Percentiles rank a stretch among this genome's conserved stretches.
Conservation (phyloP, 805 yeast species). For the Grigorovia yakushimaensis region DNA sequence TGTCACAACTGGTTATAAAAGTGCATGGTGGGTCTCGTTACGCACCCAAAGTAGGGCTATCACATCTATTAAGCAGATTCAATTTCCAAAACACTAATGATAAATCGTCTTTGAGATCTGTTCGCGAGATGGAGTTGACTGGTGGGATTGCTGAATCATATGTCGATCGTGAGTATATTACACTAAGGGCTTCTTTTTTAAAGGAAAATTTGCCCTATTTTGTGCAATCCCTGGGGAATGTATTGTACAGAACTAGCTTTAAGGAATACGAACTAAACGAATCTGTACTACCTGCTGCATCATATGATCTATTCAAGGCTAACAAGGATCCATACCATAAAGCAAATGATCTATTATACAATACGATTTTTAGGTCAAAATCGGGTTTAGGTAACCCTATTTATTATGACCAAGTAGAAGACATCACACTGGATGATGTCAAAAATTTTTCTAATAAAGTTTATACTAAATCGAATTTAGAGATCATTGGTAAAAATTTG, state of each 20-base stretch:
- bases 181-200: slow-evolving; percentile 73
- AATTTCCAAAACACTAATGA: slow-evolving; percentile 72
- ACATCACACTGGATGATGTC: slow-evolving; percentile 54
- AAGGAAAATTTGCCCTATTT: slow-evolving; percentile 85
- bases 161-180: slow-evolving; percentile 77
- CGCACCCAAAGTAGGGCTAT: slow-evolving; percentile 60
- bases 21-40: slow-evolving; percentile 82
- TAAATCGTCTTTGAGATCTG: slow-evolving; percentile 84
- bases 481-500: slow-evolving; percentile 66
- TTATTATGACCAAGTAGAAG: slow-evolving; percentile 56
- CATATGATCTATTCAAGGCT: slow-evolving; percentile 50
- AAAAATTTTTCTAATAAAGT: slow-evolving; percentile 54
- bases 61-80: slow-evolving; percentile 78
- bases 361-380: slow-evolving; percentile 57
- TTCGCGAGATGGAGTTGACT: slow-evolving; percentile 87
- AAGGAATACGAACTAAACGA: slow-evolving; percentile 79
- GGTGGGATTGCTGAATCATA: slow-evolving; percentile 70
- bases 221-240: slow-evolving; percentile 75
- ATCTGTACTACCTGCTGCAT: slow-evolving; percentile 70
- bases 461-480: slow-evolving; percentile 62
- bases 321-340: slow-evolving; percentile 40
- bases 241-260: slow-evolving; percentile 58
- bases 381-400: slow-evolving; percentile 80
- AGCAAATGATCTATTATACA: slow-evolving; percentile 73
- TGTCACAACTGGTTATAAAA: slow-evolving; percentile 69